These are phyloP conservation scores for Zymoseptoria pseudotritici DNA, from an alignment of 2,329 filamentous ascomycete species.

Conservation along the genomic window DNA sequence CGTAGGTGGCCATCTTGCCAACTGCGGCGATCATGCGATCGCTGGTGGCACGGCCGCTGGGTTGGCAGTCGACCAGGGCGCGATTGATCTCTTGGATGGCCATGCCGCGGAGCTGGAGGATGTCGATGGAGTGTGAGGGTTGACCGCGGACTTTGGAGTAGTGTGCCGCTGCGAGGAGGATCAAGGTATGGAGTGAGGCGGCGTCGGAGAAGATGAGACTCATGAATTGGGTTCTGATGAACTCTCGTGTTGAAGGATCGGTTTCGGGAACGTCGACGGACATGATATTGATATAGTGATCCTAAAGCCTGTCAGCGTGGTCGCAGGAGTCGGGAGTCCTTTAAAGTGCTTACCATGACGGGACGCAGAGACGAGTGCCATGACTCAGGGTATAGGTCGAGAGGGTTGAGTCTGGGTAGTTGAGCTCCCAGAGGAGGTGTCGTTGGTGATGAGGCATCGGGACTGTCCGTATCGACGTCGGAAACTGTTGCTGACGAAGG, in stretches of 20 bases:
- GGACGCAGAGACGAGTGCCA: constrained; percentile 31
- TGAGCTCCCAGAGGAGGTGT: constrained; percentile 9
- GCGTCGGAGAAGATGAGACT: constrained; percentile 37
- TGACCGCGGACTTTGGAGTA: constrained; percentile 28
- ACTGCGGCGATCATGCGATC: constrained; percentile 44
- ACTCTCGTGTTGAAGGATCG: constrained; percentile 29
- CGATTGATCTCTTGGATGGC: constrained; percentile 40
- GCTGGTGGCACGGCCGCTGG: constrained; percentile 23
- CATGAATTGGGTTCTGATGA: constrained; percentile 35
- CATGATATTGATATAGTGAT: constrained; percentile 29
- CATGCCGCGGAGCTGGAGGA: constrained; percentile 39
- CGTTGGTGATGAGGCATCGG: constrained; percentile 17
- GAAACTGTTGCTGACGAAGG: constrained; percentile 4
- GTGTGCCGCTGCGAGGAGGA: constrained; percentile 38
- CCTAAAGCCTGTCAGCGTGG: constrained; percentile 14
- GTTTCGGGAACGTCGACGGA: constrained; percentile 38
- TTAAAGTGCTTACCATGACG: constrained; percentile 19
- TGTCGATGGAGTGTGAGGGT: constrained; percentile 28
- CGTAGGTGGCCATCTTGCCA: constrained; percentile 47
- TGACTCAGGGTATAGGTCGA: constrained; percentile 31
- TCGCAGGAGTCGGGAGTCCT: background rate
- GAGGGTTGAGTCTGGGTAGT: constrained; percentile 20
- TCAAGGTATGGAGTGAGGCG: constrained; percentile 35
- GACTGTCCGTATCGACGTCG: constrained; percentile 19
- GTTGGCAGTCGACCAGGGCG: constrained; percentile 27